Base-by-base conservation (phyloP, 2,329 filamentous ascomycete genomes). In the Knoxdaviesia proteae region DNA sequence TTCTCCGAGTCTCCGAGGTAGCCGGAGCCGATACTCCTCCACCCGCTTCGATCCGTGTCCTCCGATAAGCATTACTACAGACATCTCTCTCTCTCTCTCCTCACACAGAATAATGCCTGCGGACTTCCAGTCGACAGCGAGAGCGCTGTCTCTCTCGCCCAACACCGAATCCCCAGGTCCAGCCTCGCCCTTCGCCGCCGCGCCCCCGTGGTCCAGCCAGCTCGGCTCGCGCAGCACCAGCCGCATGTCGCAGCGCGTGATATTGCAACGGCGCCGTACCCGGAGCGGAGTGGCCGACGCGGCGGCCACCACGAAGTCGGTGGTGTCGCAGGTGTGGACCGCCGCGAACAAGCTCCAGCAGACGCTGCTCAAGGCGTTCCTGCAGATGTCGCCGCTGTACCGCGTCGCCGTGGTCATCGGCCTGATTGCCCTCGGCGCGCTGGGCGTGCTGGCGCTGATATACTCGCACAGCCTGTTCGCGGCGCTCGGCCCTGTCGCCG, bases 381-480 rank as follows among this genome's bases (percentile, higher is more conserved):
- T 65, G 48, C 61, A 61, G 48, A 63, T 84, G 42, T 63, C 70
- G 9, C 63, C 70, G 1, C 52, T 74, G 44, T 79, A 92, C 57
- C 72, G 71, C 50, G 58, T 74, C 6, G 62, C 77, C 20, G 64
- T 77, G 20, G 57, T 69, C 8, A 46, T 67, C 3, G 71, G 61
- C 30, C 59, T 64, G 6, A 40, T 80, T 10, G 54, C 67, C 0
- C 48, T 65, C n/a, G 58, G 69, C 44, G 63, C 72, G 6, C 53
- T 83, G 8, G 61, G 67, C 32, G 62, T 93, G 42, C 61, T 86
- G 5, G 78, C 83, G 56, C 62, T 93, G 44, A 58, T 88, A 47
- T 90, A 83, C 65, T 84, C 78, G 48, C 78, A 88, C 57, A 62
- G 68, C 49, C 79, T 96, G 55, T 92, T 94, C 62, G 67, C 71